These are phyloP conservation scores for Aspergillus transmontanensis DNA, from an alignment of 2,329 filamentous ascomycete genomes.

Conservation along the genomic window DNA sequence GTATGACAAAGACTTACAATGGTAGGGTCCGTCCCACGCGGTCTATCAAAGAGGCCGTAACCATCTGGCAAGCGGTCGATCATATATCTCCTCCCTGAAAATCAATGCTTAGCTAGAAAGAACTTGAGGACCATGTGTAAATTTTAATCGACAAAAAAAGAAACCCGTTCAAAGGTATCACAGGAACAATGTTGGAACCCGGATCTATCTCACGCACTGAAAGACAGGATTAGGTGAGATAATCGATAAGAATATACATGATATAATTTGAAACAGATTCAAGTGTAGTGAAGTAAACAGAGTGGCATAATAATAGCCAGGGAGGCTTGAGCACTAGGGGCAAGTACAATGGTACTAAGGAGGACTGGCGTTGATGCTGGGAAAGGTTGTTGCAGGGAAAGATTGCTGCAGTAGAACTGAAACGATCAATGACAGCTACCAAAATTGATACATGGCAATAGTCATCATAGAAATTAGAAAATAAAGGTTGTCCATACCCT, in stretches of 20 bases:
- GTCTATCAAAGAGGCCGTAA: slow-evolving; percentile 55
- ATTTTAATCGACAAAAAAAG: neutral
- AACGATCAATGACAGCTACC: neutral
- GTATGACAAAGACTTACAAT: slow-evolving; percentile 30
- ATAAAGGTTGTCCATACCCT: slow-evolving; percentile 32
- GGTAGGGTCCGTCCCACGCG: slow-evolving; percentile 41
- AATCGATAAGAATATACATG: neutral
- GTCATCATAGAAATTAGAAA: neutral
- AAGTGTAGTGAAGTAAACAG: neutral
- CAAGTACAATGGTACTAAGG: neutral
- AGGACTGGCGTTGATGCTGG: neutral
- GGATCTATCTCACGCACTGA: neutral
- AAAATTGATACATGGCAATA: slow-evolving; percentile 2
- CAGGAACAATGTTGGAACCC: neutral
- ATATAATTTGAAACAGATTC: neutral
- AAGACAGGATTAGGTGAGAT: neutral
- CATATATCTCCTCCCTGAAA: slow-evolving; percentile 47
- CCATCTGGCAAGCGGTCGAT: slow-evolving; percentile 58
- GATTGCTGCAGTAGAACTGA: neutral
- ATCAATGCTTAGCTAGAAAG: neutral
- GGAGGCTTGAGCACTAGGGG: neutral
- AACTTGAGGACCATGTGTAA: neutral
- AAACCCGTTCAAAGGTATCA: neutral
- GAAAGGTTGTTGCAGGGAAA: neutral
- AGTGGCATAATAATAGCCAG: neutral